Evolutionary conservation across 305 asterid species (phyloP).

Genomic region (Ajuga reptans): DNA sequence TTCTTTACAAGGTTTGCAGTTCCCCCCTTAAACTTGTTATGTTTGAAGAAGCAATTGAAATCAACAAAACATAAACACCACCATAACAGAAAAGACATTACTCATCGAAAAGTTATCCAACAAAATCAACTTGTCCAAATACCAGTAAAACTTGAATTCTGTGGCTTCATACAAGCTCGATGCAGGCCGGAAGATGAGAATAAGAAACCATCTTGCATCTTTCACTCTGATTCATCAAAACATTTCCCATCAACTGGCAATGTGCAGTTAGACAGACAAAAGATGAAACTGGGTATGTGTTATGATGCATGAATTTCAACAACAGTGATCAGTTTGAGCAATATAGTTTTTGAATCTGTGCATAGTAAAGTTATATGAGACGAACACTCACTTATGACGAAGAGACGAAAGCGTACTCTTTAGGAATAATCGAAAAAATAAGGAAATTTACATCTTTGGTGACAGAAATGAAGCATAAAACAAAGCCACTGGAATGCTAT

Average conservation of each 20-base stretch:
- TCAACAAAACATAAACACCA: constrained; percentile 14
- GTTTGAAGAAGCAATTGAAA: constrained; percentile 51
- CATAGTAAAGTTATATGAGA: too few relatives aligned
- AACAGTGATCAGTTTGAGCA: too few relatives aligned
- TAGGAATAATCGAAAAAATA: too few relatives aligned
- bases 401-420: too few relatives aligned
- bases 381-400: too few relatives aligned
- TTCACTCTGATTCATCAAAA: too few relatives aligned
- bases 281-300: not conserved
- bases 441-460: not conserved
- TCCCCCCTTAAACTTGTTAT: constrained; percentile 44
- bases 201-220: constrained; percentile 35
- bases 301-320: not conserved
- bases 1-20: constrained; percentile 8
- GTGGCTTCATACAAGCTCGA: constrained; percentile 57
- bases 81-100: not conserved
- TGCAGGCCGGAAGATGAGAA: constrained; percentile 53
- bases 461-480: not conserved
- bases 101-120: not conserved
- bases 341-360: too few relatives aligned
- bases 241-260: not conserved
- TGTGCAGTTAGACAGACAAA: not conserved
- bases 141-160: too few relatives aligned
- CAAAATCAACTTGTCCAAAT: not conserved
- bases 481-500: not conserved